A percentile compares a stretch with the other conserved stretches of the same genome.
phyloP scores from a whole-genome alignment of 306 rosid genomes.

The Pyrus betulifolia region DNA sequence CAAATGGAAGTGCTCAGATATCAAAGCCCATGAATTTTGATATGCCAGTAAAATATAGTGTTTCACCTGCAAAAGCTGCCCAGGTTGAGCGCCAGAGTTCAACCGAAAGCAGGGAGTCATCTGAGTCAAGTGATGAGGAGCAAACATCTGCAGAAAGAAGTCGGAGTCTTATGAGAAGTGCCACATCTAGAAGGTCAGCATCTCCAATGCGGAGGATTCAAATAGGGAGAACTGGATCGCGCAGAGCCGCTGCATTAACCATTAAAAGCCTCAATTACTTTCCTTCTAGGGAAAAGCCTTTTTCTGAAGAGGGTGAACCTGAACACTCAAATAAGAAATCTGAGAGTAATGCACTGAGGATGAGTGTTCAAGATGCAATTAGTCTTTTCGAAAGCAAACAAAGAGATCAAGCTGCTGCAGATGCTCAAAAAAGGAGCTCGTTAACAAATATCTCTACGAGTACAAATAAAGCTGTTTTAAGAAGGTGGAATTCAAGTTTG shows the following conservation, averaged over 20 bases:
- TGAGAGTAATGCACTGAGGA: conserved; percentile 68
- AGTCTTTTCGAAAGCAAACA: conserved; percentile 93
- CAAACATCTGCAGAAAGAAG: conserved; percentile 71
- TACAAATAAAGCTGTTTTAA: conserved; percentile 80
- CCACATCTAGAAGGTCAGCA: conserved; percentile 83
- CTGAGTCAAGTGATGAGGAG: conserved; percentile 63
- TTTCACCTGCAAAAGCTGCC: conserved; percentile 93
- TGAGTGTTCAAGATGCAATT: conserved; percentile 91
- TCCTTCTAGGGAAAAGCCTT: conserved; percentile 55
- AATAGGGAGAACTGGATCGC: conserved; percentile 81
- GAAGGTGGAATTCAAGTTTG: conserved; percentile 94
- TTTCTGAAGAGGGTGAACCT: conserved; percentile 57
- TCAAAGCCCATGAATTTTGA: conserved; percentile 35
- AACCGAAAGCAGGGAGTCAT: conserved; percentile 67
- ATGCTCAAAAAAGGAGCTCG: conserved; percentile 56
- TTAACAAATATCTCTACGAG: conserved; percentile 42
- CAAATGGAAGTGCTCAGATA: conserved; percentile 20
- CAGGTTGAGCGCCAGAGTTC: conserved; percentile 67
- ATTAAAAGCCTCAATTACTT: conserved; percentile 74
- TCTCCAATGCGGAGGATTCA: conserved; percentile 96
- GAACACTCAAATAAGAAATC: conserved; percentile 48
- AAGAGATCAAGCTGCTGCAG: conserved; percentile 47
- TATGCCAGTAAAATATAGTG: conserved; percentile 65
- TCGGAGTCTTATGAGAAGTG: conserved; percentile 62
- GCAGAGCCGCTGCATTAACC: conserved; percentile 79